Percentiles rank a stretch among this genome's conserved stretches.
Conservation (phyloP, 2,329 filamentous ascomycete genomes). For the Xylariaceae sp. region DNA sequence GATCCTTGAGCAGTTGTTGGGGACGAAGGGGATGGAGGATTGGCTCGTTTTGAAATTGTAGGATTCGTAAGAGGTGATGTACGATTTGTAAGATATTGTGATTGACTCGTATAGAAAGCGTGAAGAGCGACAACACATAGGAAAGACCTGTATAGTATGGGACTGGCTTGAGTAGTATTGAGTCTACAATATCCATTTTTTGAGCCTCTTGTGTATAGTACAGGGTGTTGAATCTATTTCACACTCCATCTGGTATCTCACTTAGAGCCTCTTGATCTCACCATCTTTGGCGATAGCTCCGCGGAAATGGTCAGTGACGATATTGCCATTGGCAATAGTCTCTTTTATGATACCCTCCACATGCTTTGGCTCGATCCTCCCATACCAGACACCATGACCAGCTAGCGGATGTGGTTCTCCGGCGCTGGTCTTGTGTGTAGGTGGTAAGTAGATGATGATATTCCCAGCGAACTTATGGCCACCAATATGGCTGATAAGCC, state of each 20-base stretch:
- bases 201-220: no score
- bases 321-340: constrained; percentile 62
- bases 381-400: constrained; percentile 78
- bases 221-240: no score
- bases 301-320: constrained; percentile 68
- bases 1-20: constrained; percentile 46
- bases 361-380: constrained; percentile 68
- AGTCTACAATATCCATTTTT: no score
- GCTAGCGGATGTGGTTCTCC: constrained; percentile 54
- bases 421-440: constrained; percentile 36
- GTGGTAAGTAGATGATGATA: constrained; percentile 75
- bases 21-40: constrained; percentile 30
- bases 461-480: constrained; percentile 86
- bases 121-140: no score
- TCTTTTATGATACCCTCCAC: constrained; percentile 72
- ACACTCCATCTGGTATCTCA: not conserved
- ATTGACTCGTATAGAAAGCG: no score
- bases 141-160: no score
- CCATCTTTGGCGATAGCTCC: constrained; percentile 60
- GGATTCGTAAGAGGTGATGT: not conserved
- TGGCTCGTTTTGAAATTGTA: constrained; percentile 54
- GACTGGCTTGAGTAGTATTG: no score
- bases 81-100: no score
- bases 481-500: constrained; percentile 73
- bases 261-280: constrained; percentile 48